Evolutionary conservation across 2,329 filamentous ascomycete species (phyloP).

Genomic region (Diaporthe capsici): DNA sequence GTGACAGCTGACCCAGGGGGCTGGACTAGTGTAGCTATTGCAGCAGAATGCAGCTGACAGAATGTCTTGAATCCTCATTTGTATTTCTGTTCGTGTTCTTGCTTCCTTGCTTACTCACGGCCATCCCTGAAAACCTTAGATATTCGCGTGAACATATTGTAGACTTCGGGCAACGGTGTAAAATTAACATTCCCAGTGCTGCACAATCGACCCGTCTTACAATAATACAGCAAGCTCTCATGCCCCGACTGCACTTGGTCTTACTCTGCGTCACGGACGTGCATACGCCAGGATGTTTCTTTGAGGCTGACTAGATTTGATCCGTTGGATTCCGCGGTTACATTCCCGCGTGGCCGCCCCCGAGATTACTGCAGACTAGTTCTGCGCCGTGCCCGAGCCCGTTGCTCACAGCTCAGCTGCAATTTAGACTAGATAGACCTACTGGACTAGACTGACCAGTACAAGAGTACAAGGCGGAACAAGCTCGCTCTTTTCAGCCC

Average conservation of each 20-base stretch:
- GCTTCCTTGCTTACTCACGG: background rate
- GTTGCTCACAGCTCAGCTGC: background rate
- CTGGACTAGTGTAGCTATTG: background rate
- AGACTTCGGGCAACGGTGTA: background rate
- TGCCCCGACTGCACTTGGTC: background rate
- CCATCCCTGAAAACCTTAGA: background rate
- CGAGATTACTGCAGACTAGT: constrained; percentile 17
- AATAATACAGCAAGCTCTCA: background rate
- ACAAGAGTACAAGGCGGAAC: background rate
- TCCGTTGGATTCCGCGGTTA: constrained; percentile 20
- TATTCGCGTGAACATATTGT: background rate
- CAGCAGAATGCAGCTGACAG: background rate
- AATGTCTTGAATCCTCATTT: background rate
- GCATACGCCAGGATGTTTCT: background rate
- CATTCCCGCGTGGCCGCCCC: constrained; percentile 22
- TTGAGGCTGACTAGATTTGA: background rate
- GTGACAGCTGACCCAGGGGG: constrained; percentile 6
- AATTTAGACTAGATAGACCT: background rate
- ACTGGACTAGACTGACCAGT: background rate
- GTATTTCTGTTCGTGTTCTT: background rate
- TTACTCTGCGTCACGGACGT: background rate
- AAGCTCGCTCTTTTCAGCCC: background rate
- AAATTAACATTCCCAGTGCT: background rate
- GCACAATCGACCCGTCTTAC: constrained; percentile 12
- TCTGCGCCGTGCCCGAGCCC: background rate